Base-by-base conservation (phyloP, 2,329 filamentous ascomycete species). In the Clonostachys rosea region DNA sequence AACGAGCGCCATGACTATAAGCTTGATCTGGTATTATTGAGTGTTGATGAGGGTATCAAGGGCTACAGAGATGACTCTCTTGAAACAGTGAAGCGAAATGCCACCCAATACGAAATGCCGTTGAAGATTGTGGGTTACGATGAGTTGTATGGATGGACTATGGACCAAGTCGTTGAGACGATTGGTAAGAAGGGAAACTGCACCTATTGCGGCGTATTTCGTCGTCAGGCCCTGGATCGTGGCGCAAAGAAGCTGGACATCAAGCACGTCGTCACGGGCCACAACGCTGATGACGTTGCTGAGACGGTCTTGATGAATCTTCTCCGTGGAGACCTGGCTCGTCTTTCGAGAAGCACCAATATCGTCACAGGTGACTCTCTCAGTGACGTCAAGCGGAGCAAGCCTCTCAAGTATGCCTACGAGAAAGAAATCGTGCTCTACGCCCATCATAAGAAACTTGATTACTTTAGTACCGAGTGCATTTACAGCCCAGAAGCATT, bases 371-470 rank as follows among this genome's bases (percentile, higher is more conserved):
- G 80, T 39, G 86, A 83, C 57, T 73, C 83, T 34, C 80, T 78
- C n/a, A 91, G 88, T 49, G 90, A 95, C 50, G 92, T 96, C 54
- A 95, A 95, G 72, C 81, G 94, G 54, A 95, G 89, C 69, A 99
- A 99, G 69, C 94, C 94, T 13, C 76, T 99, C 42, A 97, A 99
- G 66, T 99, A 97, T 64, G 91, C 92, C 2, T 99, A 97, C 62
- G 94, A 99, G 64, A 99, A 99, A 70, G 94, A 99, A 64, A 99
- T 99, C 55, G 94, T 99, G 16, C 76, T 99, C 6, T 99, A 99
- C 63, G 94, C 94, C 6, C 89, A 97, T 62, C 91, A 99, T 73
- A 95, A 94, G 68, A 91, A 91, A 65, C 76, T 99, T 53, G 91
- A 97, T 63, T 99, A 99, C 69, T 99, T 99, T 69, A 96, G 86